These are phyloP conservation scores for Penicillium concentricum DNA, from an alignment of 2,329 filamentous ascomycete genomes.

Conservation along the genomic window DNA sequence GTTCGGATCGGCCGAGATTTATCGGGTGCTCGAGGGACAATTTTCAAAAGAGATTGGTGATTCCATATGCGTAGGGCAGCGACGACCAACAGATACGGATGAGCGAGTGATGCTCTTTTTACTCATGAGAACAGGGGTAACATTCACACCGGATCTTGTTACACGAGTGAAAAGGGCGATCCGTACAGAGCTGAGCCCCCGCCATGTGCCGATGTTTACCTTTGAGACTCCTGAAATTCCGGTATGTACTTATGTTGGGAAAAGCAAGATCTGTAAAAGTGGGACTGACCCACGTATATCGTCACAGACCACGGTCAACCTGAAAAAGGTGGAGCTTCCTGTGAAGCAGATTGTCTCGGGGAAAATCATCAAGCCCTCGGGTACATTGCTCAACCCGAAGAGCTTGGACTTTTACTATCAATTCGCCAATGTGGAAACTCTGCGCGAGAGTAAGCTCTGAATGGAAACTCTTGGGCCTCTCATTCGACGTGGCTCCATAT, in stretches of 20 bases:
- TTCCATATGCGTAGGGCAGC: conserved; percentile 74
- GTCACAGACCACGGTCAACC: conserved; percentile 69
- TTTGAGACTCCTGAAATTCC: conserved; percentile 81
- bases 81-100: conserved; percentile 58
- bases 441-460: conserved; percentile 24
- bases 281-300: conserved; percentile 48
- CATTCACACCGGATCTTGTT: conserved; percentile 41
- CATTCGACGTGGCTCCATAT: conserved; percentile 6
- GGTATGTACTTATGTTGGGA: conserved; percentile 7
- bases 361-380: conserved; percentile 68
- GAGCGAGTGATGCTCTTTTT: conserved; percentile 62
- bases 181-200: conserved; percentile 62
- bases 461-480: background rate
- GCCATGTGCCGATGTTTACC: conserved; percentile 76
- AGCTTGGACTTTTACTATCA: conserved; percentile 76
- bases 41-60: conserved; percentile 59
- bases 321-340: conserved; percentile 81
- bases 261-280: conserved; percentile 55
- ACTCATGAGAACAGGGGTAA: conserved; percentile 50
- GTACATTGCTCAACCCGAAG: conserved; percentile 72
- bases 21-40: conserved; percentile 60
- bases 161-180: conserved; percentile 63
- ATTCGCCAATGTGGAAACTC: conserved; percentile 69
- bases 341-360: conserved; percentile 83
- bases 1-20: conserved; percentile 79